Percentiles rank a stretch among this genome's conserved stretches.
These are phyloP conservation scores for Candida dubliniensis DNA, from an alignment of 1,139 yeast genomes.

Conservation along the genomic window DNA sequence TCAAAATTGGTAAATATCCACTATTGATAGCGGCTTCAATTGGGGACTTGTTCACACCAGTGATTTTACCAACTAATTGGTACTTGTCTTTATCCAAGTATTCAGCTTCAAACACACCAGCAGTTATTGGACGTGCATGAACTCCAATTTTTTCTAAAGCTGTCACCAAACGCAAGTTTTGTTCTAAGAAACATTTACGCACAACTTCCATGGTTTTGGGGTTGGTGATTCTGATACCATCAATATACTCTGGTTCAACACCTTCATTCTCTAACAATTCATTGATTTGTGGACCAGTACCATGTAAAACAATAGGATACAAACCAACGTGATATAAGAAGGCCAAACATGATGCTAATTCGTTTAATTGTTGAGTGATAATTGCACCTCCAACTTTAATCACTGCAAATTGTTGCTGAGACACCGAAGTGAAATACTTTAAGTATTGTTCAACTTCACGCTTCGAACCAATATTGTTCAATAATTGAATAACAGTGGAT, in stretches of 20 bases:
- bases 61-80: conserved; percentile 88
- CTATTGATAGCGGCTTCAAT: conserved; percentile 94
- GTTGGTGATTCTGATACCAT: conserved; percentile 95
- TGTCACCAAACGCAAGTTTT: conserved; percentile 89
- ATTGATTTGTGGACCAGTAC: conserved; percentile 98
- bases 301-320: conserved; percentile 94
- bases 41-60: conserved; percentile 82
- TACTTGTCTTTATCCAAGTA: conserved; percentile 89
- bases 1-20: conserved; percentile 93
- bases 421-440: conserved; percentile 92
- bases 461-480: conserved; percentile 94
- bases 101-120: conserved; percentile 95
- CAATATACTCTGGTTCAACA: conserved; percentile 92
- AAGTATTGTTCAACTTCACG: conserved; percentile 97
- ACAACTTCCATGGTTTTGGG: conserved; percentile 95
- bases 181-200: conserved; percentile 91
- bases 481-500: conserved; percentile 90
- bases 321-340: conserved; percentile 95
- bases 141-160: conserved; percentile 97
- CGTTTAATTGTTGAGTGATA: conserved; percentile 89
- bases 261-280: conserved; percentile 91
- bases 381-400: conserved; percentile 99
- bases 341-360: conserved; percentile 92
- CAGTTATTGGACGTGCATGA: conserved; percentile 96
- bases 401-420: conserved; percentile 95